Base-by-base conservation (phyloP, 768 basidiomycete genomes). In the Leccinum rimulosum region DNA sequence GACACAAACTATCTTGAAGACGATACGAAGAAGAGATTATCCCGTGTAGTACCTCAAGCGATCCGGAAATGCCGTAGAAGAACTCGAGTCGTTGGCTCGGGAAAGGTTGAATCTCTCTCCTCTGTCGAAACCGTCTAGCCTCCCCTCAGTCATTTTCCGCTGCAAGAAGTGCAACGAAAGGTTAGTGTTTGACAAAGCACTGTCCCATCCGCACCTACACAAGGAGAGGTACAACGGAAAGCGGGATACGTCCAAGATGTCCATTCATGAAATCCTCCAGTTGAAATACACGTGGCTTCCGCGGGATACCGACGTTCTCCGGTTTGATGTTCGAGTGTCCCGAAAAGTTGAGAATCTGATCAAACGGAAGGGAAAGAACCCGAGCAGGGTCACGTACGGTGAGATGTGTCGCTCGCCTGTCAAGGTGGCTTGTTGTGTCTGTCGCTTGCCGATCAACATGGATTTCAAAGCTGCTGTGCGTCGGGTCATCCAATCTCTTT, bases 61-160 rank as follows among this genome's bases (percentile, higher is more conserved):
- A 43, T 57, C 28, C 54, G 6, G 35, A 52, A 28, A 40, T 58
- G 64, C 48, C 10, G 59, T 61, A 4, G 43, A 56, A 22, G 54
- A 65, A 52, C 59, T 64, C 14, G 56, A 61, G 25, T 51, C 51
- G 15, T 6, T 56, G 19, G 56, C 60, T 31, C 64, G 51, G n/a
- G 11, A 54, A 31, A 11, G 48, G 36, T 11, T 65, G 19, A 11
- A 11, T 36, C 56, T 58, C 14, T 11, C 54, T 1, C 40, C 47
- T 38, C 25, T 14, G 11, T 61, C 56, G 25, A 57, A 61, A 14
- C 63, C 53, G 3, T 64, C 55, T 38, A 1, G 15, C n/a, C 54
- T 53, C 19, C 56, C 38, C 19, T 56, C 28, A n/a, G 60, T 66
- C 11, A 51, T 66, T 36, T 62, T 65, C 35, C 49, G 25, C 15